Evolutionary conservation across 768 basidiomycete species (phyloP).

Genomic region (Sporobolomyces phaffii): DNA sequence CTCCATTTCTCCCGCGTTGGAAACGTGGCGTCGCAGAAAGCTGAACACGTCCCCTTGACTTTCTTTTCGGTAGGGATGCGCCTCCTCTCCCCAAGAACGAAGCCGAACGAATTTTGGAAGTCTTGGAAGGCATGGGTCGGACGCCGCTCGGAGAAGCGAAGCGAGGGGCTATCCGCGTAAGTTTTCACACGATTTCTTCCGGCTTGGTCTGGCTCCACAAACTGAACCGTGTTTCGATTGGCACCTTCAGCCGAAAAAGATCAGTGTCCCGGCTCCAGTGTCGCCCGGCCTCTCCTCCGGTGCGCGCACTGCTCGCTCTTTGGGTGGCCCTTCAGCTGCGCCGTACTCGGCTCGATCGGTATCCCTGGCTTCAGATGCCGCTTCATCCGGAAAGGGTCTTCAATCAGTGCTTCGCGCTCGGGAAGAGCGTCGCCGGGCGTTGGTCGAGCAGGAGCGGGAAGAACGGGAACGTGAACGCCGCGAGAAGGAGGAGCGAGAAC

Average conservation of each 20-base stretch:
- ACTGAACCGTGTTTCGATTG: neutral
- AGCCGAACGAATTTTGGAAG: conserved; percentile 38
- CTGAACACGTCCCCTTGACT: neutral
- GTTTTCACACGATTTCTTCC: neutral
- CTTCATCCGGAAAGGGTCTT: conserved; percentile 20
- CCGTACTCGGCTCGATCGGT: conserved; percentile 1
- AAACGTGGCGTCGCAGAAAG: neutral
- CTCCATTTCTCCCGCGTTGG: no score
- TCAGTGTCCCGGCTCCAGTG: conserved; percentile 14
- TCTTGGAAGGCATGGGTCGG: conserved; percentile 37
- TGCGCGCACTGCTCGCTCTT: conserved; percentile 7
- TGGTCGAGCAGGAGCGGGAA: conserved; percentile 26
- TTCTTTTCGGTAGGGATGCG: conserved; percentile 6
- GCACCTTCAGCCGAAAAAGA: conserved; percentile 11
- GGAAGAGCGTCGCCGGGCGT: conserved; percentile 26
- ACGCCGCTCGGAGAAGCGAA: conserved; percentile 35
- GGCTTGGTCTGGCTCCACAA: neutral
- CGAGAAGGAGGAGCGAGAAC: conserved; percentile 24
- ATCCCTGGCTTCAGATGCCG: neutral
- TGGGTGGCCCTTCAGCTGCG: neutral
- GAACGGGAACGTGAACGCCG: conserved; percentile 22
- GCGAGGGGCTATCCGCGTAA: conserved; percentile 14
- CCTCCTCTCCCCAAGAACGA: conserved; percentile 35
- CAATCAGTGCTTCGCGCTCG: conserved; percentile 27
- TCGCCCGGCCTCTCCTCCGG: neutral